Percentiles rank a stretch among this genome's conserved stretches.
These are phyloP conservation scores for Lichenothelia convexa DNA, from an alignment of 495 filamentous ascomycete species.

Conservation along the genomic window DNA sequence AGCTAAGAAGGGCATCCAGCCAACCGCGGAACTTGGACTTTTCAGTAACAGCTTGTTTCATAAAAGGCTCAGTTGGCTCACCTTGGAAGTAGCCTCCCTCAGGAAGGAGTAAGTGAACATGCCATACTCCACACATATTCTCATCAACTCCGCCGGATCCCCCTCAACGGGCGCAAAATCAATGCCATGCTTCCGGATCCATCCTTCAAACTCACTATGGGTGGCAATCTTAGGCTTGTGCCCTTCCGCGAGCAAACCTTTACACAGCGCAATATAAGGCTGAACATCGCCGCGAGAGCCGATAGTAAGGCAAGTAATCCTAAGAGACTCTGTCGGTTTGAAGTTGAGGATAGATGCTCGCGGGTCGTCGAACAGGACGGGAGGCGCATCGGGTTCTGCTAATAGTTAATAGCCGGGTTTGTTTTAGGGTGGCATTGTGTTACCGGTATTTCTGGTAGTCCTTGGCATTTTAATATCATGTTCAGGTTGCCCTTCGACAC, in stretches of 20 bases:
- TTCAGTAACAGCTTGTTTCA: neutral
- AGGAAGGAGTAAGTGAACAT: constrained; percentile 94
- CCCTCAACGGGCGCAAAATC: constrained; percentile 77
- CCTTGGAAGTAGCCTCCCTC: constrained; percentile 60
- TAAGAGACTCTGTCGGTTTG: constrained; percentile 65
- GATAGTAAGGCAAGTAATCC: constrained; percentile 89
- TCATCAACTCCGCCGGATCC: constrained; percentile 87
- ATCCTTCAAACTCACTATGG: constrained; percentile 71
- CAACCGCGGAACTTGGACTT: constrained; percentile 53
- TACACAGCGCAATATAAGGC: constrained; percentile 92
- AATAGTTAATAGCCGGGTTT: neutral
- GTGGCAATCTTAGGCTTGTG: constrained; percentile 81
- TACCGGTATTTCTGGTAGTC: constrained; percentile 23
- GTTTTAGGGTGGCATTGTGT: constrained; percentile 1
- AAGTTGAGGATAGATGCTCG: constrained; percentile 87
- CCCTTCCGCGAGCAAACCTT: constrained; percentile 71
- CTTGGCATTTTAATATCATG: constrained; percentile 40
- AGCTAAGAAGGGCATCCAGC: constrained; percentile 72
- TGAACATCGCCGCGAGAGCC: constrained; percentile 93
- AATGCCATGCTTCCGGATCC: constrained; percentile 83
- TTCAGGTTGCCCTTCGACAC: constrained; percentile 38
- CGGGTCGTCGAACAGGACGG: constrained; percentile 83
- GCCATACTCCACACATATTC: constrained; percentile 87
- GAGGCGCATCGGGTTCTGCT: constrained; percentile 31
- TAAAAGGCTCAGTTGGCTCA: neutral